Percentiles rank a stretch among this genome's conserved stretches.
These are phyloP conservation scores for Alternaria sp. DNA, from an alignment of 2,329 filamentous ascomycete species.

Conservation along the genomic window DNA sequence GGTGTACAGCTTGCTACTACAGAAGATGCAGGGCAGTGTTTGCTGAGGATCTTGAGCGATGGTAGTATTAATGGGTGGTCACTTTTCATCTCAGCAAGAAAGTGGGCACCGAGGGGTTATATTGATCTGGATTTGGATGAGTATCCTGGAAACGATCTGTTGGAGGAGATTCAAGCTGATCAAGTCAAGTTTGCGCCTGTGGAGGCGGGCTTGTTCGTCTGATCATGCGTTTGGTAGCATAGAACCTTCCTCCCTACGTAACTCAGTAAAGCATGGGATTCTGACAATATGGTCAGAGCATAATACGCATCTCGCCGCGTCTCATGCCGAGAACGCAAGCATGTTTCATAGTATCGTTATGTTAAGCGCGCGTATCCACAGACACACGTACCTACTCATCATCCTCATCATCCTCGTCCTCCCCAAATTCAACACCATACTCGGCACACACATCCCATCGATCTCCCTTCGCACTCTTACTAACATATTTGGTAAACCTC, in stretches of 20 bases:
- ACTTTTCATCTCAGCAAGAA: constrained; percentile 14
- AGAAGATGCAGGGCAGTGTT: constrained; percentile 12
- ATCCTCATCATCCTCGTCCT: constrained; percentile 56
- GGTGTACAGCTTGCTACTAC: constrained; percentile 15
- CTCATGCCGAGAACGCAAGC: not conserved
- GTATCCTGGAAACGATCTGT: constrained; percentile 6
- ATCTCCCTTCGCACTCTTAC: constrained; percentile 81
- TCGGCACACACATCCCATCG: constrained; percentile 89
- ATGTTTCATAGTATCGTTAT: not conserved
- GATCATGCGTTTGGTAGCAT: not conserved
- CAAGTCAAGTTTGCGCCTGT: constrained; percentile 12
- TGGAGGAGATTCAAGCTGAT: constrained; percentile 19
- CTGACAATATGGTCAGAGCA: not conserved
- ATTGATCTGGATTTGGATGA: constrained; percentile 17
- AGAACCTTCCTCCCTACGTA: not conserved
- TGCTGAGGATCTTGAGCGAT: constrained; percentile 15
- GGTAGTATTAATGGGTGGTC: constrained; percentile 8
- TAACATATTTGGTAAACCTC: constrained; percentile 97
- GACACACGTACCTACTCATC: constrained; percentile 19
- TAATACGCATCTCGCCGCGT: not conserved
- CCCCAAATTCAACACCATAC: constrained; percentile 73
- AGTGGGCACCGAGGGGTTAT: constrained; percentile 19
- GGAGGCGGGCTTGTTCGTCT: not conserved
- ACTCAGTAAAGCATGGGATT: not conserved
- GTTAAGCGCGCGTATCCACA: not conserved